Base-by-base conservation (phyloP, 352 stramenopile genomes). In the Phytophthora sansomeana region DNA sequence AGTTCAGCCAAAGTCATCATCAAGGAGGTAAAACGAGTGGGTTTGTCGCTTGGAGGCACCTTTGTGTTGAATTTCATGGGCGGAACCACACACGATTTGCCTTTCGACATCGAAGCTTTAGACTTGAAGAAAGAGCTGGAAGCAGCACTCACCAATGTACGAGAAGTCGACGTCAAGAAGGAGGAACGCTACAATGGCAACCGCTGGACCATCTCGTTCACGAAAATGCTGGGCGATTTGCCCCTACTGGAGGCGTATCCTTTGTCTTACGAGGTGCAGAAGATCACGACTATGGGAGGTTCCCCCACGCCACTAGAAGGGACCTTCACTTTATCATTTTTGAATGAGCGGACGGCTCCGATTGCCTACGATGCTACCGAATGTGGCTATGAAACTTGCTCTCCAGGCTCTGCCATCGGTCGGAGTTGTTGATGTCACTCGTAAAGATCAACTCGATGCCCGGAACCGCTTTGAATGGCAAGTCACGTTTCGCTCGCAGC, bases 141-240 rank as follows among this genome's bases (percentile, higher is more conserved):
- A 63, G 79, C 77, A 21, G 13, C 68, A 28, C 44, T 95, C 26
- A 68, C 50, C 3, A 59, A 63, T 1, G 76, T 96, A 7, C 53
- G 66, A 8, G 60, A 95, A 65, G 86, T 96, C 0, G 87, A 96
- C 50, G 86, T 94, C 14, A 68, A 63, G 16, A 83, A 87, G 46
- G 77, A 92, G 28, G 76, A 92, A 29, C 68, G 88, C 7, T 86
- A 83, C 51, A 93, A 91, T 77, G 78, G 93, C 46, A 91, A 98
- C 73, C 84, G 89, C 21, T 99, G 96, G 95, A 97, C 85, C 8
- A 85, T 99, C 17, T 98, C 96, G 17, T 99, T 99, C 58, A 98
- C 92, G 0, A 94, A 96, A 53, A 97, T 97, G 68, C 58, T 98
- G 6, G 97, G 97, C n/a, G 97, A 99, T 64, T 60, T 99, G 17